These are phyloP conservation scores for Bruguiera parviflora DNA, from an alignment of 345 rosid genomes.

Conservation along the genomic window DNA sequence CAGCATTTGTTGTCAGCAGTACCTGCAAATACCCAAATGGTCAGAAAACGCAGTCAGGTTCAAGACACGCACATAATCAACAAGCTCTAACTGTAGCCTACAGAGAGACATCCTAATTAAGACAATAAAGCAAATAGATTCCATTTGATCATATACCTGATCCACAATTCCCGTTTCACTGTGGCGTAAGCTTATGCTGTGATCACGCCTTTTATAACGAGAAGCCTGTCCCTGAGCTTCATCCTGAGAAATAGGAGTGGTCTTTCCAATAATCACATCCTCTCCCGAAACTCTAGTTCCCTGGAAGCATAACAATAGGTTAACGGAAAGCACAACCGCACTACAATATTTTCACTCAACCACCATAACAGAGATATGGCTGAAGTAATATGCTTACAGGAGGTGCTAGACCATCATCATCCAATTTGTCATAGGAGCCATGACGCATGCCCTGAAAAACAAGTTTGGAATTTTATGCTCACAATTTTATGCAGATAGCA, in stretches of 20 bases:
- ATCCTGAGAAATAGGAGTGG: constrained; percentile 85
- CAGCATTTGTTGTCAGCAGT: constrained; percentile 93
- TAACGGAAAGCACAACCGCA: constrained; percentile 1
- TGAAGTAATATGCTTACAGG: constrained; percentile 55
- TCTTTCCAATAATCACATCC: constrained; percentile 95
- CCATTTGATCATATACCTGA: constrained; percentile 55
- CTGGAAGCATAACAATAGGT: constrained; percentile 27
- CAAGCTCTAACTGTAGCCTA: not conserved
- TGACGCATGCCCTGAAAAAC: constrained; percentile 87
- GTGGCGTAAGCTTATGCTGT: constrained; percentile 93
- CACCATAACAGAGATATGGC: not conserved
- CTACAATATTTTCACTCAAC: not conserved
- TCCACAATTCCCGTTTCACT: constrained; percentile 98
- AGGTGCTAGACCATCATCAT: constrained; percentile 99
- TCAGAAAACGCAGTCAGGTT: not conserved
- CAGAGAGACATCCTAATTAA: not conserved
- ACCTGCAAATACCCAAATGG: constrained; percentile 41
- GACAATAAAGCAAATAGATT: not conserved
- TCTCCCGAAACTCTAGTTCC: constrained; percentile 98
- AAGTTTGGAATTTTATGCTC: constrained; percentile 14
- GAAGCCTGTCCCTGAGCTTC: constrained; percentile 84
- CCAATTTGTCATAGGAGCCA: constrained; percentile 96
- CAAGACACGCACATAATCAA: not conserved
- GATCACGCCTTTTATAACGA: constrained; percentile 86
- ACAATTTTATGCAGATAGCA: constrained; percentile 11